A percentile compares a stretch with the other conserved stretches of the same genome.
Evolutionary conservation across 2,329 filamentous ascomycete species (phyloP).

Genomic region (Thyridium curvatum): DNA sequence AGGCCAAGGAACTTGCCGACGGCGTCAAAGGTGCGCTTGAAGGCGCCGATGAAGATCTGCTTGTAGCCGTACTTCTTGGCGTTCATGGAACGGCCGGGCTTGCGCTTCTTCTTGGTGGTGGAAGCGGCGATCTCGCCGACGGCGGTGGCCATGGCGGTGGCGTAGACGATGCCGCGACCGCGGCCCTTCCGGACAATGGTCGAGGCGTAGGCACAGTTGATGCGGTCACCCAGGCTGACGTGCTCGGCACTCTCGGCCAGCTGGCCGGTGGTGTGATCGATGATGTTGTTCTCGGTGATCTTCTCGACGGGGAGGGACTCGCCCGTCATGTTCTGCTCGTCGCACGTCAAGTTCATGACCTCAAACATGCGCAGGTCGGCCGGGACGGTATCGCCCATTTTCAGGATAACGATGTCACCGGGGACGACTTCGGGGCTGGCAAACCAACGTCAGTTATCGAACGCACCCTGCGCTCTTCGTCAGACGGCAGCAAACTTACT

Average conservation of each 20-base stretch:
- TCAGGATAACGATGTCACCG: conserved; percentile 63
- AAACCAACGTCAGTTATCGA: no score
- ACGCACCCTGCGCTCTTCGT: no score
- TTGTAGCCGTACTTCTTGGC: conserved; percentile 32
- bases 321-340: conserved; percentile 72
- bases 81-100: conserved; percentile 37
- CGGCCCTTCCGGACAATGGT: conserved; percentile 68
- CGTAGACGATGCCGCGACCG: conserved; percentile 65
- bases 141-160: conserved; percentile 69
- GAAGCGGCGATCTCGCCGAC: conserved; percentile 70
- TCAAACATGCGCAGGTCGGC: conserved; percentile 67
- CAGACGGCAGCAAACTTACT: conserved; percentile 36
- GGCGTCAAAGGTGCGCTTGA: conserved; percentile 31
- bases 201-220: conserved; percentile 71
- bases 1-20: conserved; percentile 48
- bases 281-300: conserved; percentile 43
- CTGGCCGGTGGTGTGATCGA: conserved; percentile 37
- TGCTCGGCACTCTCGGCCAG: conserved; percentile 36
- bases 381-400: conserved; percentile 68
- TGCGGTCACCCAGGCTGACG: conserved; percentile 62
- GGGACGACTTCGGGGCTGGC: conserved; percentile 59
- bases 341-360: conserved; percentile 72
- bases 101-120: conserved; percentile 42
- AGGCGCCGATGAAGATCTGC: conserved; percentile 30
- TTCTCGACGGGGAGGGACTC: conserved; percentile 70